Percentiles rank a stretch among this genome's conserved stretches.
These are phyloP conservation scores for Vicia faba DNA, from an alignment of 306 rosid genomes.

Conservation along the genomic window DNA sequence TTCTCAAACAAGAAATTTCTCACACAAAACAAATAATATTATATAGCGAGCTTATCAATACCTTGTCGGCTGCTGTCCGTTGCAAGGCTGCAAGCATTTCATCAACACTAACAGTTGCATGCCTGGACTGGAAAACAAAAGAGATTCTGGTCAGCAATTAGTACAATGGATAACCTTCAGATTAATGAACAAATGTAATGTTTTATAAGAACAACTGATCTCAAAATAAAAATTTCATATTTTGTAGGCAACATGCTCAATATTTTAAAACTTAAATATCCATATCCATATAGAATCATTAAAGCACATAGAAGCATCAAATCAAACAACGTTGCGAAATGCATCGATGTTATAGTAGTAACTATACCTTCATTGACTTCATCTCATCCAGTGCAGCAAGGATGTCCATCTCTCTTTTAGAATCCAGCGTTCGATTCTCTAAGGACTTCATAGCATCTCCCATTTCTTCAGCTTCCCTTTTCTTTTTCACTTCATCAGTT, in stretches of 20 bases:
- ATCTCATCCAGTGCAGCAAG: constrained; percentile 95
- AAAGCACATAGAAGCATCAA: not conserved
- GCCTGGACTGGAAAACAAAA: constrained; percentile 73
- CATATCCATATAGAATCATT: constrained; percentile 17
- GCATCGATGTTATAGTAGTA: constrained; percentile 2
- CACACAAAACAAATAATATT: constrained; percentile 23
- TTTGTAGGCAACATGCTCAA: not conserved
- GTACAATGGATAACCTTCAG: not conserved
- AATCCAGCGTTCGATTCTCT: constrained; percentile 87
- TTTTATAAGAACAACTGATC: not conserved
- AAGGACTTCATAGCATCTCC: constrained; percentile 90
- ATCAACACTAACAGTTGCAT: constrained; percentile 82
- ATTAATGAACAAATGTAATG: not conserved
- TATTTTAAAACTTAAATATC: constrained; percentile 7
- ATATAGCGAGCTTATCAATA: constrained; percentile 36
- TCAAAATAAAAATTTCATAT: not conserved
- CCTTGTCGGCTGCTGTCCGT: constrained; percentile 59
- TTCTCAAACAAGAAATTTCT: constrained; percentile 12
- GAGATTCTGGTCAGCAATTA: constrained; percentile 27
- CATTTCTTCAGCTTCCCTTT: constrained; percentile 79
- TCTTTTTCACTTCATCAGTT: constrained; percentile 40
- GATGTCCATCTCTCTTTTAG: constrained; percentile 71
- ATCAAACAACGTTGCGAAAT: not conserved
- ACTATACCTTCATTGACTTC: constrained; percentile 90
- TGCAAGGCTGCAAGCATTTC: constrained; percentile 89